A percentile compares a stretch with the other conserved stretches of the same genome.
phyloP scores from a whole-genome alignment of 805 yeast genomes.

The Cyberlindnera bimundalis region DNA sequence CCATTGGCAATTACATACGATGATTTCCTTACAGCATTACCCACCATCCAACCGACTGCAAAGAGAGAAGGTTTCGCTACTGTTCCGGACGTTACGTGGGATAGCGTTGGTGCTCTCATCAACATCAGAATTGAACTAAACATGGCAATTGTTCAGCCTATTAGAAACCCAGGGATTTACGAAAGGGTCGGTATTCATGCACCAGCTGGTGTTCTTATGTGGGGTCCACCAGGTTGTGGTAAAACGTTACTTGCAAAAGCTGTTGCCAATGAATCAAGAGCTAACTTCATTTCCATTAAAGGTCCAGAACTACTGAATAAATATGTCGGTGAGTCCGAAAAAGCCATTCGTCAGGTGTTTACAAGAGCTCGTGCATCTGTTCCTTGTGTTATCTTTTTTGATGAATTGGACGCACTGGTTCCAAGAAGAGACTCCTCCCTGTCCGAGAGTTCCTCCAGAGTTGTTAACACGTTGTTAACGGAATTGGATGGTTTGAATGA shows the following conservation, averaged over 20 bases:
- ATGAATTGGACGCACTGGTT: constrained; percentile 93
- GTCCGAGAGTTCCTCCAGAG: constrained; percentile 88
- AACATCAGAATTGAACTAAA: constrained; percentile 84
- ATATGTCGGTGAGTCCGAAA: constrained; percentile 94
- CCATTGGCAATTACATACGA: constrained; percentile 72
- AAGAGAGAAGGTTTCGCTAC: constrained; percentile 99
- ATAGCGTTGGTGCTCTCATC: constrained; percentile 85
- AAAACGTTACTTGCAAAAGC: constrained; percentile 95
- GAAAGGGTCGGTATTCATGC: constrained; percentile 91
- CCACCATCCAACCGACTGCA: constrained; percentile 94
- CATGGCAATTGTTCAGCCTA: constrained; percentile 97
- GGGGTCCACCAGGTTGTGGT: constrained; percentile 99
- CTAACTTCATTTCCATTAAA: constrained; percentile 91
- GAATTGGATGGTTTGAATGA: constrained; percentile 95
- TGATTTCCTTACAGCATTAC: constrained; percentile 83
- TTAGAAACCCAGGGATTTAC: constrained; percentile 85
- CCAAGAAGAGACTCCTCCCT: constrained; percentile 88
- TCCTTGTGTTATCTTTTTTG: constrained; percentile 94
- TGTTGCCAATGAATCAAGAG: constrained; percentile 95
- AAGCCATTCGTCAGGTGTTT: constrained; percentile 91
- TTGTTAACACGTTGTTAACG: constrained; percentile 89
- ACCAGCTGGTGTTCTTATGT: constrained; percentile 93
- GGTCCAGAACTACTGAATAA: constrained; percentile 95
- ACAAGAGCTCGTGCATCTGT: constrained; percentile 88
- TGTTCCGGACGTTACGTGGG: constrained; percentile 96